phyloP scores from a whole-genome alignment of 805 yeast genomes.

The Candida ipomoeae region DNA sequence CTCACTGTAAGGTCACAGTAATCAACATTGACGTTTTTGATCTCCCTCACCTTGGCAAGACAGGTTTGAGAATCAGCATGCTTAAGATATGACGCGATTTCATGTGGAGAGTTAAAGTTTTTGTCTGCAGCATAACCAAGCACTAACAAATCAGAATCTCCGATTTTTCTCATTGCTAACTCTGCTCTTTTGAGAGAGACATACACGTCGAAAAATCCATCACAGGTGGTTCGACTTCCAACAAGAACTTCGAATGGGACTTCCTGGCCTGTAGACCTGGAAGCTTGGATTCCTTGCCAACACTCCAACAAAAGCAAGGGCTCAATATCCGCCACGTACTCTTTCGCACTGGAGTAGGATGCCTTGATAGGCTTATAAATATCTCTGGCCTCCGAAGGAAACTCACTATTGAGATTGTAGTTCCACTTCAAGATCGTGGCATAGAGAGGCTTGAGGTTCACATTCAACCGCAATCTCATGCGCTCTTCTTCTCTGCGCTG shows the following conservation, averaged over 20 bases:
- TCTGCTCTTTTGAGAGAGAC: conserved; percentile 58
- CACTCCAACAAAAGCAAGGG: conserved; percentile 86
- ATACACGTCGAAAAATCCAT: conserved; percentile 83
- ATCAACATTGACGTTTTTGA: conserved; percentile 63
- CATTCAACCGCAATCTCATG: conserved; percentile 75
- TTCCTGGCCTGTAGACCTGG: conserved; percentile 58
- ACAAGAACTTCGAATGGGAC: conserved; percentile 62
- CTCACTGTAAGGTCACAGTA: conserved; percentile 71
- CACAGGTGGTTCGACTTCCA: conserved; percentile 80
- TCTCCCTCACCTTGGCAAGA: conserved; percentile 73
- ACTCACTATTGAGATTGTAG: conserved; percentile 51
- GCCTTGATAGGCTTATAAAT: conserved; percentile 49
- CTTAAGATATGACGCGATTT: conserved; percentile 24
- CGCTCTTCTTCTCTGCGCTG: conserved; percentile 59
- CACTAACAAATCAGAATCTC: conserved; percentile 76
- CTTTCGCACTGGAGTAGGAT: conserved; percentile 52
- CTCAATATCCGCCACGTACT: conserved; percentile 65
- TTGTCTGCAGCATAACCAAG: conserved; percentile 38
- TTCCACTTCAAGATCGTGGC: conserved; percentile 71
- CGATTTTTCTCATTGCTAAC: conserved; percentile 48
- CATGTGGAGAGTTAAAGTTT: conserved; percentile 15
- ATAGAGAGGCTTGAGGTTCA: conserved; percentile 74
- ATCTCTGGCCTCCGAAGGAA: conserved; percentile 50
- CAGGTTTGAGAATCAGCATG: conserved; percentile 47
- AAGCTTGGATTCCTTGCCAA: conserved; percentile 84